Evolutionary conservation across 768 basidiomycete genomes (phyloP).

Genomic region (Omphalotus guepiniiformis): DNA sequence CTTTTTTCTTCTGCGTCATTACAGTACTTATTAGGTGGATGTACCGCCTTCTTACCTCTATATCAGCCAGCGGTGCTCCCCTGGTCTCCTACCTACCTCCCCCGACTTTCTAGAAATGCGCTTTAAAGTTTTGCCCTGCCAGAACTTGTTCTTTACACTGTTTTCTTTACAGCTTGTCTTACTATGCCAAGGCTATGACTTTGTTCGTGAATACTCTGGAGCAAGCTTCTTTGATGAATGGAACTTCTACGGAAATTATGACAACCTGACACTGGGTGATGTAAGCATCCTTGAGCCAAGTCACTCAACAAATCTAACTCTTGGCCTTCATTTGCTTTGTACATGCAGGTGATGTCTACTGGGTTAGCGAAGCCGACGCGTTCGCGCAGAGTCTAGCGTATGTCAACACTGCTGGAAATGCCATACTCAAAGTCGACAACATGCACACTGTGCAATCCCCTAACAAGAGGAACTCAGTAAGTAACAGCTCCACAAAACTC

Average conservation of each 20-base stretch:
- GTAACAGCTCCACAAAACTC: slow-evolving; percentile 14
- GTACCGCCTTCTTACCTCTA: slow-evolving; percentile 3
- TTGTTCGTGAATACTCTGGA: slow-evolving; percentile 36
- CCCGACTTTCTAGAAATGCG: neutral
- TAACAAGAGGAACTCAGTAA: slow-evolving; percentile 56
- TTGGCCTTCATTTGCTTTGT: neutral
- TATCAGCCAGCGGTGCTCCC: slow-evolving; percentile 1
- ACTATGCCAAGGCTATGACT: slow-evolving; percentile 20
- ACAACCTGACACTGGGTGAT: slow-evolving; percentile 33
- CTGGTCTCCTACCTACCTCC: neutral
- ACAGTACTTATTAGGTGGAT: neutral
- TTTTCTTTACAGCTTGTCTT: neutral
- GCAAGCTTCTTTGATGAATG: slow-evolving; percentile 40
- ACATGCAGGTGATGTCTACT: slow-evolving; percentile 42
- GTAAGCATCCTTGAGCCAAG: neutral
- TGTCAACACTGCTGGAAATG: slow-evolving; percentile 43
- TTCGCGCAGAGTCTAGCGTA: slow-evolving; percentile 40
- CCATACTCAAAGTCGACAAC: slow-evolving; percentile 62
- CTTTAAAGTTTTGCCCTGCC: neutral
- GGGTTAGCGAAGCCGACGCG: slow-evolving; percentile 35
- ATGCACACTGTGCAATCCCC: slow-evolving; percentile 46
- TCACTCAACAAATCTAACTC: neutral
- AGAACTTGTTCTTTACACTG: neutral
- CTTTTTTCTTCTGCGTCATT: slow-evolving; percentile 1
- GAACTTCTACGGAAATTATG: slow-evolving; percentile 36